Evolutionary conservation across 2,329 filamentous ascomycete species (phyloP).

Genomic region (Pseudocercospora cruenta): DNA sequence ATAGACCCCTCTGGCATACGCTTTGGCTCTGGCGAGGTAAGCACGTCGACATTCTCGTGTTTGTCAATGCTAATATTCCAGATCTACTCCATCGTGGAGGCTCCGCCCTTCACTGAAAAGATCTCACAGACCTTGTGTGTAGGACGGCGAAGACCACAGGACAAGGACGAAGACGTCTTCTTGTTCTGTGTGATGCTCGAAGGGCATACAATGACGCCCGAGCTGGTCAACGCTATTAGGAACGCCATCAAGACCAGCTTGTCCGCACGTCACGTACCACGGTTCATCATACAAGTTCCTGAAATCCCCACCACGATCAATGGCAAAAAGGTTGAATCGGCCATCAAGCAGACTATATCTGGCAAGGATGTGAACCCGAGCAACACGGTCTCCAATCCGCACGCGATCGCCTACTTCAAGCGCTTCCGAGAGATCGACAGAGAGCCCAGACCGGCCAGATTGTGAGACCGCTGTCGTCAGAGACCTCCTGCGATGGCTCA

Average conservation of each 20-base stretch:
- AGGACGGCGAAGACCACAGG: constrained; percentile 41
- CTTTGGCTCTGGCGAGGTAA: constrained; percentile 48
- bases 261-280: constrained; percentile 47
- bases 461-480: constrained; percentile 20
- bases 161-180: constrained; percentile 45
- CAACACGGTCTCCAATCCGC: constrained; percentile 47
- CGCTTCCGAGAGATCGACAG: constrained; percentile 39
- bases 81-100: constrained; percentile 54
- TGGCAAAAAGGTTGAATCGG: constrained; percentile 52
- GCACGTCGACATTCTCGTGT: background rate
- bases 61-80: constrained; percentile 8
- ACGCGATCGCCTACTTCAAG: constrained; percentile 41
- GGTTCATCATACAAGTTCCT: constrained; percentile 43
- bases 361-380: constrained; percentile 44
- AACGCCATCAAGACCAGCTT: constrained; percentile 33
- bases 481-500: background rate
- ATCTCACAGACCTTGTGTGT: constrained; percentile 47
- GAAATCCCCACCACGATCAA: constrained; percentile 46
- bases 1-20: constrained; percentile 51
- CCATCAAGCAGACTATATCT: constrained; percentile 47
- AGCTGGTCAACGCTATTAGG: constrained; percentile 32
- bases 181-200: constrained; percentile 45
- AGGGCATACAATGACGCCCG: constrained; percentile 33
- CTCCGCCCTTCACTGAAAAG: constrained; percentile 41
- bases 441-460: constrained; percentile 29